phyloP scores from a whole-genome alignment of 345 rosid species.

The Eucalyptus globulus region DNA sequence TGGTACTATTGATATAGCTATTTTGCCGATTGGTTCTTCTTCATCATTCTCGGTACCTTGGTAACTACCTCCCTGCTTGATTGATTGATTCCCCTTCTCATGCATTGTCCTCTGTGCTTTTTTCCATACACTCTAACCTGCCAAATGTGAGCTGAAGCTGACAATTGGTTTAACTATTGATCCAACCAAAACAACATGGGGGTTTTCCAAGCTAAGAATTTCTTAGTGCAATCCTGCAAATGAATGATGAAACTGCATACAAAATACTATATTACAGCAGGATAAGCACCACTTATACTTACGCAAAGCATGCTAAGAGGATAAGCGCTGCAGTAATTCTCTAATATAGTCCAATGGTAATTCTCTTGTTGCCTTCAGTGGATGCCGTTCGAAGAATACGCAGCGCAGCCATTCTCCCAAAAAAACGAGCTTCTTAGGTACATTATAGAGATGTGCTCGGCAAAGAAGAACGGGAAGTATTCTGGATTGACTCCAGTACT shows the following conservation, averaged over 20 bases:
- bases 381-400: slow-evolving; percentile 55
- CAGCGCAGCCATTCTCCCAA: slow-evolving; percentile 17
- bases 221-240: not conserved
- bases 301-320: not conserved
- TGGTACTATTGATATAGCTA: not conserved
- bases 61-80: not conserved
- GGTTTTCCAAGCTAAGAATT: not conserved
- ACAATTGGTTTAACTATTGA: not conserved
- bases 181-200: not conserved
- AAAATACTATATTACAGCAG: not conserved
- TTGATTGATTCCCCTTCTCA: not conserved
- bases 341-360: not conserved
- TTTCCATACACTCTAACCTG: not conserved
- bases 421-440: slow-evolving; percentile 6
- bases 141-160: not conserved
- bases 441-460: slow-evolving; percentile 7
- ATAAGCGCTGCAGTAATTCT: not conserved
- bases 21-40: not conserved
- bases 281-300: not conserved
- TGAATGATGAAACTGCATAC: not conserved
- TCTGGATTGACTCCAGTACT: slow-evolving; percentile 13
- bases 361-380: slow-evolving; percentile 32
- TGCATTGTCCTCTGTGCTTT: not conserved
- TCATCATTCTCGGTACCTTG: not conserved
- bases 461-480: slow-evolving; percentile 15